Conservation (phyloP, 2,329 filamentous ascomycete species). For the Orbilia oligospora region DNA sequence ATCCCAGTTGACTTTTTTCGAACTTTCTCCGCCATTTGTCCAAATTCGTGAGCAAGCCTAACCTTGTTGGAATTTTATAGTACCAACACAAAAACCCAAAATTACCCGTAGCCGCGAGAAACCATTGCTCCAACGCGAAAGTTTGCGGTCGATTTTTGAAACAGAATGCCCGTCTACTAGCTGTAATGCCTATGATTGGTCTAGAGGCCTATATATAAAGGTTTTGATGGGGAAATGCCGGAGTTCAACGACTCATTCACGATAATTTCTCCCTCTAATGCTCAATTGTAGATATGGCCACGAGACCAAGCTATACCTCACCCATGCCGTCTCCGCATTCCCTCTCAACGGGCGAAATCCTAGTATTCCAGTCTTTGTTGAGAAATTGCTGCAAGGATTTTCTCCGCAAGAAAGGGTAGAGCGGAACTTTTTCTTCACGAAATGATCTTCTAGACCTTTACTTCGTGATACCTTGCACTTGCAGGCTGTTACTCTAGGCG, state of each 20-base stretch:
- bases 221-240: background rate
- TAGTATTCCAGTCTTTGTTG: conserved; percentile 30
- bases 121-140: conserved; percentile 23
- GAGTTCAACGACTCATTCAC: conserved; percentile 8
- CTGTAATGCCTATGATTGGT: background rate
- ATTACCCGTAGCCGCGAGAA: conserved; percentile 24
- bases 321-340: conserved; percentile 46
- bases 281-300: conserved; percentile 17
- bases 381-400: conserved; percentile 24
- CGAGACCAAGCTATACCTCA: conserved; percentile 11
- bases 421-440: conserved; percentile 33
- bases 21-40: conserved; percentile 25
- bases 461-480: conserved; percentile 15
- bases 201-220: background rate
- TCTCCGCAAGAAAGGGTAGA: conserved; percentile 24
- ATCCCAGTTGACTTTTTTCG: conserved; percentile 9
- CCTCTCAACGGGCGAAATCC: conserved; percentile 9
- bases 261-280: conserved; percentile 17
- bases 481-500: conserved; percentile 4
- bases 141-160: conserved; percentile 55
- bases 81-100: conserved; percentile 41
- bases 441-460: conserved; percentile 13
- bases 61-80: conserved; percentile 47
- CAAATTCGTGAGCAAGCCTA: background rate
- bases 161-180: background rate